These are phyloP conservation scores for Boletus tomentosulus DNA, from an alignment of 768 basidiomycete genomes.

Conservation along the genomic window DNA sequence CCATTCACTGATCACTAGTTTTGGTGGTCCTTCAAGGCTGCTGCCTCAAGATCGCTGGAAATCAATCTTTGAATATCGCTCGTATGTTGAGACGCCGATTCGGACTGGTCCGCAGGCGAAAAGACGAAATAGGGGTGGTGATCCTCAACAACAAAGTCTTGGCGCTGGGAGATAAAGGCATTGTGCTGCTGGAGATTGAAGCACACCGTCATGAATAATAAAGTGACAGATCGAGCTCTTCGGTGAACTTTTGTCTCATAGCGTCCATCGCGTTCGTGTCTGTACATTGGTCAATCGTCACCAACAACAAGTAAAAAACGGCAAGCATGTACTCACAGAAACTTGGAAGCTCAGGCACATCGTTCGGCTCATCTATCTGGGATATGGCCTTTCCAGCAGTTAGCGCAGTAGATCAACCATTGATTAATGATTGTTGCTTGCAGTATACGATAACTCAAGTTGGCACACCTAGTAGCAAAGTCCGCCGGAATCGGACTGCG, in stretches of 20 bases:
- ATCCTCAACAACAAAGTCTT: constrained; percentile 67
- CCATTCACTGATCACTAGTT: constrained; percentile 51
- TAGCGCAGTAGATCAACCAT: too few relatives aligned
- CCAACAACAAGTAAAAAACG: not conserved
- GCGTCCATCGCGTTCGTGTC: constrained; percentile 20
- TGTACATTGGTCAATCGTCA: not conserved
- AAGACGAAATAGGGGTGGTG: constrained; percentile 75
- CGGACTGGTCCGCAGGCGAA: constrained; percentile 45
- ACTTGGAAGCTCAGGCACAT: constrained; percentile 42
- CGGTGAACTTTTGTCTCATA: constrained; percentile 13
- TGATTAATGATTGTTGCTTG: too few relatives aligned
- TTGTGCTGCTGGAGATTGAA: constrained; percentile 45
- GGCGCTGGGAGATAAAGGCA: constrained; percentile 42
- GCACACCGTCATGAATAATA: constrained; percentile 68
- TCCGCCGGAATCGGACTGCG: too few relatives aligned
- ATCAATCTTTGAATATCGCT: constrained; percentile 30
- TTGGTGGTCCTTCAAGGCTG: constrained; percentile 32
- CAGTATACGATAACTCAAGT: too few relatives aligned
- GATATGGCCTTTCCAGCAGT: too few relatives aligned
- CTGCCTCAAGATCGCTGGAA: constrained; percentile 10
- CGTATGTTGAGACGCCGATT: constrained; percentile 43
- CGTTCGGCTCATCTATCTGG: constrained; percentile 51
- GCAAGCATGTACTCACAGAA: constrained; percentile 23
- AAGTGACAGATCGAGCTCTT: constrained; percentile 45
- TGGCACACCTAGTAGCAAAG: too few relatives aligned